Percentiles rank a stretch among this genome's conserved stretches.
Conservation (phyloP, 2,329 filamentous ascomycete genomes). For the Phaeosphaeria sp. region DNA sequence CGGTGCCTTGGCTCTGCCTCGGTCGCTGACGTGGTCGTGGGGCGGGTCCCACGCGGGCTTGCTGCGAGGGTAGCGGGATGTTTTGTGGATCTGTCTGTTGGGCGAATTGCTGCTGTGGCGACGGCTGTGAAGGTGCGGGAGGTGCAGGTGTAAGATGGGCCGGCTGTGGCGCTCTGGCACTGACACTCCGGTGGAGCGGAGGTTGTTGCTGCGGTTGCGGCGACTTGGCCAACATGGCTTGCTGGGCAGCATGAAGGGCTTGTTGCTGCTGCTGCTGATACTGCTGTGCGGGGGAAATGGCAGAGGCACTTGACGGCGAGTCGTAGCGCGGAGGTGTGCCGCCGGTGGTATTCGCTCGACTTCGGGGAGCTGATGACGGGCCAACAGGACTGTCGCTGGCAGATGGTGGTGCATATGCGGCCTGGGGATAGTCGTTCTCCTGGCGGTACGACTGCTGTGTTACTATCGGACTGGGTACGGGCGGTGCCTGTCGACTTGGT, state of each 20-base stretch:
- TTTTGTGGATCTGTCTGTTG: slow-evolving; percentile 51
- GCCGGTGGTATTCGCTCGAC: slow-evolving; percentile 53
- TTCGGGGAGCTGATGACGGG: slow-evolving; percentile 47
- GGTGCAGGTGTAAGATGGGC: slow-evolving; percentile 35
- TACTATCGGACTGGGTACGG: slow-evolving; percentile 57
- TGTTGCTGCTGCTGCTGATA: slow-evolving; percentile 85
- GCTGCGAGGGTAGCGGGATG: slow-evolving; percentile 56
- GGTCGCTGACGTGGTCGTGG: slow-evolving; percentile 77
- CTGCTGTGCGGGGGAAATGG: slow-evolving; percentile 53
- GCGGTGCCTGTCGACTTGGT: slow-evolving; percentile 64
- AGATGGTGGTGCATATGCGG: slow-evolving; percentile 52
- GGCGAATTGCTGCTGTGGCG: slow-evolving; percentile 59
- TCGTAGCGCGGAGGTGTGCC: slow-evolving; percentile 50
- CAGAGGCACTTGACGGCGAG: slow-evolving; percentile 50
- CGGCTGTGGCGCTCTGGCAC: slow-evolving; percentile 63
- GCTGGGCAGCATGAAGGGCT: slow-evolving; percentile 78
- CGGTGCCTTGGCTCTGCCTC: slow-evolving; percentile 79
- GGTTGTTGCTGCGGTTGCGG: slow-evolving; percentile 34
- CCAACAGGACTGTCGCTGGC: slow-evolving; percentile 46
- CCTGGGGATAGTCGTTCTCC: slow-evolving; percentile 51
- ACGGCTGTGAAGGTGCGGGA: slow-evolving; percentile 53
- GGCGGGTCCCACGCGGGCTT: slow-evolving; percentile 60
- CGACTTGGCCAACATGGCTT: slow-evolving; percentile 70
- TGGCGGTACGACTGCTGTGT: slow-evolving; percentile 41
- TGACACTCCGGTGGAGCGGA: slow-evolving; percentile 74